Evolutionary conservation across 257 asterid genomes (phyloP).

Genomic region (Leonotis leonurus): DNA sequence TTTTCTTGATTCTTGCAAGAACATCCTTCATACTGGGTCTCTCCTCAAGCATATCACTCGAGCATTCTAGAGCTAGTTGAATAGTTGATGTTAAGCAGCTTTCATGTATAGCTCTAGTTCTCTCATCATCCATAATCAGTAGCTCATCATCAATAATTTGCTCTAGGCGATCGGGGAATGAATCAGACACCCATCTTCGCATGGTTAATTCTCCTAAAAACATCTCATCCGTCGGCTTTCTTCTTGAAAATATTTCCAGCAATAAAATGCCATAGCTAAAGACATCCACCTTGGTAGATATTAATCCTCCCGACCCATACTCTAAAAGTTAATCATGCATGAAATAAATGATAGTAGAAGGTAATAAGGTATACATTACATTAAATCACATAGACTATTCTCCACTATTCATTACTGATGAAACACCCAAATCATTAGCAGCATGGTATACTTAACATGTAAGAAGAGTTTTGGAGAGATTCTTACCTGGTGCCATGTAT

Average conservation of each 20-base stretch:
- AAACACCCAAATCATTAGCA: too few relatives aligned
- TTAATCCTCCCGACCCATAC: not conserved
- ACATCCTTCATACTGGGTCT: not conserved
- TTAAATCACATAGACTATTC: too few relatives aligned
- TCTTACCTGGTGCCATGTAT: conserved; percentile 5
- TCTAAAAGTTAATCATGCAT: too few relatives aligned
- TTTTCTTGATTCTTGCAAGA: not conserved
- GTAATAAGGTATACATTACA: too few relatives aligned
- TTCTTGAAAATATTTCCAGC: not conserved
- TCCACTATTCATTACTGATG: too few relatives aligned
- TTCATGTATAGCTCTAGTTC: not conserved
- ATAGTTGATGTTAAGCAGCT: not conserved
- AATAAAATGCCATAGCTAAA: not conserved
- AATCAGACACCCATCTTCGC: not conserved
- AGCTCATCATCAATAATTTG: not conserved
- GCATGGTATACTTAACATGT: too few relatives aligned
- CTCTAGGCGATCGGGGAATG: not conserved
- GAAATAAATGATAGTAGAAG: too few relatives aligned
- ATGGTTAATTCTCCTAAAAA: conserved; percentile 7
- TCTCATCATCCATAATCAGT: not conserved
- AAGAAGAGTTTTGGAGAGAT: not conserved
- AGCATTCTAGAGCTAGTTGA: not conserved
- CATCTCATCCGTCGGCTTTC: not conserved
- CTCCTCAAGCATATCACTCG: not conserved
- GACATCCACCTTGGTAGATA: not conserved